phyloP scores from a whole-genome alignment of 2,329 filamentous ascomycete species.

The Fusarium udum region DNA sequence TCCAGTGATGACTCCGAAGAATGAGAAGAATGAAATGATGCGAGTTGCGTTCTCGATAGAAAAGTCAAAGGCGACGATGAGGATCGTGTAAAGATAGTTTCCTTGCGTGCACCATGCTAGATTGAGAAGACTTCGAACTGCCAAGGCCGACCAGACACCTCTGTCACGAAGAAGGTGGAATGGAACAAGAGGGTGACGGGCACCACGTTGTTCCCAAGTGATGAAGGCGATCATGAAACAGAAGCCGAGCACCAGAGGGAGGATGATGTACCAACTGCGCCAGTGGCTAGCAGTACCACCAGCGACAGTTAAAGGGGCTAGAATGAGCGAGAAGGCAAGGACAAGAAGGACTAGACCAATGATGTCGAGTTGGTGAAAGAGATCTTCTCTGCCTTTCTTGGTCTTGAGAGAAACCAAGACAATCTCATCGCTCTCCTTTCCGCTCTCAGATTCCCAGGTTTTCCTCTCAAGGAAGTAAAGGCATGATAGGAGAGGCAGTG shows the following conservation, averaged over 20 bases:
- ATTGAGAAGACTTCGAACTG: slow-evolving; percentile 61
- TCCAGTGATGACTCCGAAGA: slow-evolving; percentile 64
- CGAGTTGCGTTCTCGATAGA: slow-evolving; percentile 63
- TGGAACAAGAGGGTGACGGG: slow-evolving; percentile 63
- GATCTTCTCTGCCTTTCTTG: slow-evolving; percentile 50
- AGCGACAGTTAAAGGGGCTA: slow-evolving; percentile 64
- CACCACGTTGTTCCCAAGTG: slow-evolving; percentile 62
- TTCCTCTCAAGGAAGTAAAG: slow-evolving; percentile 48
- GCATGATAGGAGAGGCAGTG: slow-evolving; percentile 62
- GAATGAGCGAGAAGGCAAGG: slow-evolving; percentile 56
- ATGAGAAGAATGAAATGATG: slow-evolving; percentile 64
- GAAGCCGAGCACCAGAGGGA: slow-evolving; percentile 61
- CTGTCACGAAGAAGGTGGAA: slow-evolving; percentile 67
- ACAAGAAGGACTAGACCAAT: slow-evolving; percentile 59
- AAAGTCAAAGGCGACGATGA: slow-evolving; percentile 67
- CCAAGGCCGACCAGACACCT: slow-evolving; percentile 69
- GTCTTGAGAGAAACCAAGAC: neutral
- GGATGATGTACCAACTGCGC: slow-evolving; percentile 60
- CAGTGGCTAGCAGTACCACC: slow-evolving; percentile 59
- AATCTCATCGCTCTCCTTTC: slow-evolving; percentile 7
- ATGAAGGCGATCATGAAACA: slow-evolving; percentile 59
- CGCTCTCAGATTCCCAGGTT: slow-evolving; percentile 1
- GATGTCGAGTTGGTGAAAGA: slow-evolving; percentile 66
- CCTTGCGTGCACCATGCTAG: slow-evolving; percentile 67
- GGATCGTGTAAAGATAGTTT: slow-evolving; percentile 68